These are phyloP conservation scores for Dioscorea cayenensis DNA, from an alignment of 116 monocot species.

Conservation along the genomic window DNA sequence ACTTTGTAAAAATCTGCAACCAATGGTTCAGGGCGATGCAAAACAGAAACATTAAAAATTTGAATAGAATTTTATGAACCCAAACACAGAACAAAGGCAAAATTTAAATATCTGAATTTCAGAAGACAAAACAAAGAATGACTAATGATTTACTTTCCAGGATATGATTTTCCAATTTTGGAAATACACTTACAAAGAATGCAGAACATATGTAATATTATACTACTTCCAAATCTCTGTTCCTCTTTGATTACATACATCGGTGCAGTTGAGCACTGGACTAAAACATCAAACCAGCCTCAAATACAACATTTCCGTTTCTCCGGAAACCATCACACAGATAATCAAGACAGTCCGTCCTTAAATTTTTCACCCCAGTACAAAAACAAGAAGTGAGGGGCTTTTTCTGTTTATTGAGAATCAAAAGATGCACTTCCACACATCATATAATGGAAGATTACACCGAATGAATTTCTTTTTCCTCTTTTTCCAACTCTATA, in stretches of 20 bases:
- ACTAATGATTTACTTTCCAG: too few species aligned
- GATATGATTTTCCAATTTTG: too few species aligned
- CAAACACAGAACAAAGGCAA: too few species aligned
- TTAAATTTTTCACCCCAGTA: not conserved
- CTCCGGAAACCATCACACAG: not conserved
- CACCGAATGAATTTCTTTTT: constrained; percentile 7
- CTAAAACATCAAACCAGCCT: not conserved
- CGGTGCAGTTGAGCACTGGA: not conserved
- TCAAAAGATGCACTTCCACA: constrained; percentile 5
- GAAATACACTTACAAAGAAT: not conserved
- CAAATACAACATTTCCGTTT: not conserved
- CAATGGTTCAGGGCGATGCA: too few species aligned
- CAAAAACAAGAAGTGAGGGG: not conserved
- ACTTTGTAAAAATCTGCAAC: too few species aligned
- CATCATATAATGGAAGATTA: constrained; percentile 9
- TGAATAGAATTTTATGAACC: too few species aligned
- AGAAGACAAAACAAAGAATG: too few species aligned
- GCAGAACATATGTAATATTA: not conserved
- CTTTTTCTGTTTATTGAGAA: not conserved
- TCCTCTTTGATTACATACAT: constrained; percentile 2
- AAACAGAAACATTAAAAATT: too few species aligned
- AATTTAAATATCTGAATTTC: too few species aligned
- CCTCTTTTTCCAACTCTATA: not conserved
- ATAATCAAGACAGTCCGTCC: too few species aligned
- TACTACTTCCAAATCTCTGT: not conserved